Evolutionary conservation across 352 stramenopile genomes (phyloP).

Genomic region (Chrysophaeum taylorii): DNA sequence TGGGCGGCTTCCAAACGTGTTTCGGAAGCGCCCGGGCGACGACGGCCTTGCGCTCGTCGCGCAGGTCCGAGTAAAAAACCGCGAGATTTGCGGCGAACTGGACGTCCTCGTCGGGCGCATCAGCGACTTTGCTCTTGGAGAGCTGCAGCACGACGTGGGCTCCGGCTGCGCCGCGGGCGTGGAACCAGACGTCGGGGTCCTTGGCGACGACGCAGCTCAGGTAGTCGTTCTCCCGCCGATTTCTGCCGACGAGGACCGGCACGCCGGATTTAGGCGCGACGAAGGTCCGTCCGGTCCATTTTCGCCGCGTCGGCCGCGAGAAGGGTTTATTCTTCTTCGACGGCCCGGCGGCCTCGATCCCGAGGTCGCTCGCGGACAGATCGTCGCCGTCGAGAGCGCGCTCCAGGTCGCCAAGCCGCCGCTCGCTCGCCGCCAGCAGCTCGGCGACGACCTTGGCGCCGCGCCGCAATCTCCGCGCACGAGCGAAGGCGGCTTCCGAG

Average conservation of each 20-base stretch:
- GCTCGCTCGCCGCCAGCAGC: constrained; percentile 37
- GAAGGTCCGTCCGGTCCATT: constrained; percentile 41
- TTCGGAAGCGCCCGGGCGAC: constrained; percentile 49
- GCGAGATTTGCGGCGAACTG: constrained; percentile 54
- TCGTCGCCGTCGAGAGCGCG: constrained; percentile 35
- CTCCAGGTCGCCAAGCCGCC: constrained; percentile 32
- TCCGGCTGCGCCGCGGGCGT: constrained; percentile 46
- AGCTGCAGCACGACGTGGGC: constrained; percentile 52
- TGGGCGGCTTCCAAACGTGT: constrained; percentile 52
- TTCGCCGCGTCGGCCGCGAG: constrained; percentile 28
- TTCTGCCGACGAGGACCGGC: constrained; percentile 51
- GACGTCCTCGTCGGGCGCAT: constrained; percentile 33
- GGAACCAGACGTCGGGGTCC: constrained; percentile 56
- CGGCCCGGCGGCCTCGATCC: constrained; percentile 24
- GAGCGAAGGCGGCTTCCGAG: constrained; percentile 47
- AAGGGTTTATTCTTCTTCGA: constrained; percentile 19
- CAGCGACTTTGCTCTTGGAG: no score
- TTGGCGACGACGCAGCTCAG: constrained; percentile 47
- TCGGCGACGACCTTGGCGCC: constrained; percentile 41
- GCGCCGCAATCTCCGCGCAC: constrained; percentile 48
- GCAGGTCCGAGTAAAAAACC: constrained; percentile 53
- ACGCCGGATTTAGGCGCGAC: constrained; percentile 40
- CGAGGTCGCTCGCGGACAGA: constrained; percentile 16
- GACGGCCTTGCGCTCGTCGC: constrained; percentile 41
- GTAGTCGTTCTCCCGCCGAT: constrained; percentile 55